phyloP scores from a whole-genome alignment of 2,329 filamentous ascomycete genomes.

The Microascus cirrosus region DNA sequence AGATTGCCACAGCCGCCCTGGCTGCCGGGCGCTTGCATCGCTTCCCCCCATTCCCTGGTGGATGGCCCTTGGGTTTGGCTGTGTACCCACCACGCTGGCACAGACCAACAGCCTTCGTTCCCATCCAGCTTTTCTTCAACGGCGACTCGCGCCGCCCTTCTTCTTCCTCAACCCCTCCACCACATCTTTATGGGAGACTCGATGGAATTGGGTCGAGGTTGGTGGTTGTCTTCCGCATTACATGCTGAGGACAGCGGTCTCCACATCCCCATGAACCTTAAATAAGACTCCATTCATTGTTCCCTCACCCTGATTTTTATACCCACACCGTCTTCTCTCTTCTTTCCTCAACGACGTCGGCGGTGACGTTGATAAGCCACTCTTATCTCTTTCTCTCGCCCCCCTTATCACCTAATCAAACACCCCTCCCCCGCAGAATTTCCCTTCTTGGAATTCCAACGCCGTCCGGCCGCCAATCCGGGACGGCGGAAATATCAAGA shows the following conservation, averaged over 20 bases:
- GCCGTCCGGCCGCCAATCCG: neutral
- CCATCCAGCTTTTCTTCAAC: neutral
- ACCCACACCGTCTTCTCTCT: neutral
- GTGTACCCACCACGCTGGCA: neutral
- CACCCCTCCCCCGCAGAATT: neutral
- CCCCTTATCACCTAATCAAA: conserved; percentile 22
- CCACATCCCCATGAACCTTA: neutral
- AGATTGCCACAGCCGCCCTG: neutral
- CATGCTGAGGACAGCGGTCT: neutral
- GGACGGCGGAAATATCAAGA: neutral
- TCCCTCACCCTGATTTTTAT: neutral
- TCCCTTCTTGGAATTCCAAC: neutral
- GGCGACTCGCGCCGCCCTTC: neutral
- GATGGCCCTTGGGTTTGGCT: neutral
- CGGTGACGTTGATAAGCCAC: conserved; percentile 48
- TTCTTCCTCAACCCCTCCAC: neutral
- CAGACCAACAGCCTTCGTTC: neutral
- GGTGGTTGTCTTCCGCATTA: neutral
- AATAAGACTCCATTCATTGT: neutral
- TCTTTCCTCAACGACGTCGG: conserved; percentile 7
- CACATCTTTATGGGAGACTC: neutral
- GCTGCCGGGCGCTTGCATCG: neutral
- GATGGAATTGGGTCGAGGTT: neutral
- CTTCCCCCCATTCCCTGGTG: neutral
- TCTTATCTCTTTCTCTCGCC: conserved; percentile 45